These are phyloP conservation scores for Neurospora pannonica DNA, from an alignment of 495 filamentous ascomycete genomes.

Conservation along the genomic window DNA sequence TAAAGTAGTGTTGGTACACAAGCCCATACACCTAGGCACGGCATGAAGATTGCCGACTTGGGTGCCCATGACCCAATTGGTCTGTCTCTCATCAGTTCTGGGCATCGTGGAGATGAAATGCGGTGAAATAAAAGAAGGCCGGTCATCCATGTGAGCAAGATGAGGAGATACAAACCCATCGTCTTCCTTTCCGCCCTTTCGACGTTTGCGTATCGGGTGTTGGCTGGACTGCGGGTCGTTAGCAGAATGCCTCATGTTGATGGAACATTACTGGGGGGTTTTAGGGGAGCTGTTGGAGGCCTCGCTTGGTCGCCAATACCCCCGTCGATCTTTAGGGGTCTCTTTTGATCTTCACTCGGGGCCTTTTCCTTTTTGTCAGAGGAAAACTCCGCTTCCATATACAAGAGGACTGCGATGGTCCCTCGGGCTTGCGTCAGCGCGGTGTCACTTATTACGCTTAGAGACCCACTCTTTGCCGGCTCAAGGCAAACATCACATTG, in stretches of 20 bases:
- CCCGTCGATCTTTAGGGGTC: not conserved
- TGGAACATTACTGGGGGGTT: not conserved
- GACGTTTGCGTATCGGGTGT: not conserved
- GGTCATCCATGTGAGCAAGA: not conserved
- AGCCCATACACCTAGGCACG: not conserved
- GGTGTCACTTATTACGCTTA: not conserved
- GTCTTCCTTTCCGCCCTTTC: not conserved
- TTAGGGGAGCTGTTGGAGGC: not conserved
- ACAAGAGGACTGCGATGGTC: not conserved
- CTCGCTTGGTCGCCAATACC: not conserved
- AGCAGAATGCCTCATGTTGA: not conserved
- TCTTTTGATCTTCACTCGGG: not conserved
- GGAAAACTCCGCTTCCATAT: not conserved
- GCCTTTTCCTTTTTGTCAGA: not conserved
- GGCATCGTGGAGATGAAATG: not conserved
- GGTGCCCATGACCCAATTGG: not conserved
- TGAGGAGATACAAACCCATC: not conserved
- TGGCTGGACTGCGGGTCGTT: not conserved
- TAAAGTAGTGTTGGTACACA: not conserved
- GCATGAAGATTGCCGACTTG: not conserved
- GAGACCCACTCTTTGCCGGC: not conserved
- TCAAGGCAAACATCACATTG: not conserved
- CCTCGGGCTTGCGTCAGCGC: not conserved
- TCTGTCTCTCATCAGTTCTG: not conserved
- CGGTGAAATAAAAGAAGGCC: not conserved